phyloP scores from a whole-genome alignment of 495 filamentous ascomycete species.

The Aspergillus funiculosus region DNA sequence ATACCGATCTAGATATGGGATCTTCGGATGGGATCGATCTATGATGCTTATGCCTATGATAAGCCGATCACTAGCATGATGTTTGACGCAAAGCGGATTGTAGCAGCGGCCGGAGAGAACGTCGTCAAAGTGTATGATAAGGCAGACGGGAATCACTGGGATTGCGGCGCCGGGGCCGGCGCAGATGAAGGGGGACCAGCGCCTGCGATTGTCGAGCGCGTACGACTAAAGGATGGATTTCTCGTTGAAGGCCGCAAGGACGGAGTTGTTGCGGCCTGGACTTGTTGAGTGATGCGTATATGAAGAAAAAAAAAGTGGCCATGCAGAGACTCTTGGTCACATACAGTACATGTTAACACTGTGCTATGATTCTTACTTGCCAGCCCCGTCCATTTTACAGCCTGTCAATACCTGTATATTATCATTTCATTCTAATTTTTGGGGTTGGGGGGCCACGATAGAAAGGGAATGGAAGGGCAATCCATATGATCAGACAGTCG shows the following conservation, averaged over 20 bases:
- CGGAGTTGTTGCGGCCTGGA: slow-evolving; percentile 88
- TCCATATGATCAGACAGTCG: slow-evolving; percentile 6
- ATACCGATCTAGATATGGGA: slow-evolving; percentile 79
- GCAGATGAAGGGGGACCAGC: slow-evolving; percentile 55
- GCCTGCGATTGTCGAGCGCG: slow-evolving; percentile 72
- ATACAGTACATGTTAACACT: slow-evolving; percentile 11
- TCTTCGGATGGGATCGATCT: slow-evolving; percentile 90
- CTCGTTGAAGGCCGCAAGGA: slow-evolving; percentile 84
- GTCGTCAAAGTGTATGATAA: slow-evolving; percentile 98
- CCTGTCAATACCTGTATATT: slow-evolving; percentile 16
- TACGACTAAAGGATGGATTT: slow-evolving; percentile 91
- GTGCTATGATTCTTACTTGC: slow-evolving; percentile 4
- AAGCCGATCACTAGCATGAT: slow-evolving; percentile 93
- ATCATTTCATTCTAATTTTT: slow-evolving; percentile 9
- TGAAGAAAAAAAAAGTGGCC: not conserved
- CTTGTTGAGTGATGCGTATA: slow-evolving; percentile 49
- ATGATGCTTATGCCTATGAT: slow-evolving; percentile 94
- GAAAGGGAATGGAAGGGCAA: slow-evolving; percentile 10
- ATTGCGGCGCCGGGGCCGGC: slow-evolving; percentile 78
- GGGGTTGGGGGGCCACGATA: slow-evolving; percentile 10
- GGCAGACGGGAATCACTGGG: slow-evolving; percentile 91
- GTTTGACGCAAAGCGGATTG: slow-evolving; percentile 90
- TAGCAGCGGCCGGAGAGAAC: slow-evolving; percentile 81
- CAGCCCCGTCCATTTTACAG: slow-evolving; percentile 1
- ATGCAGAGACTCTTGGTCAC: not conserved